Evolutionary conservation across 768 basidiomycete species (phyloP), one percentile per base, ranked within the genome.

Genomic region (Naganishia randhawae): DNA sequence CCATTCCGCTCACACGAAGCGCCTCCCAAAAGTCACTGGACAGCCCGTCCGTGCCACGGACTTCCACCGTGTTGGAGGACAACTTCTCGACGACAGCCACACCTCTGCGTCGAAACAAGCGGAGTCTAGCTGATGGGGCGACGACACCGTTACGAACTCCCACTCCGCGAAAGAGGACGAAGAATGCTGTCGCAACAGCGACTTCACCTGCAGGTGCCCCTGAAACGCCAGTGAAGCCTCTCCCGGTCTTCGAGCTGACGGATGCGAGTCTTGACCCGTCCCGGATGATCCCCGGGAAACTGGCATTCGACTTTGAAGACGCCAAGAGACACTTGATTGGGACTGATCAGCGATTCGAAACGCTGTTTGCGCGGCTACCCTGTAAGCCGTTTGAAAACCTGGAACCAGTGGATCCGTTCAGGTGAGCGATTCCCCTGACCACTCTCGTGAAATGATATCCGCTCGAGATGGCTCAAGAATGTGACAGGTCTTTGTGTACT

Each of bases 371-470:
- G 29, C 82, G 83, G 57, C 79, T 90, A 74, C 81, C 81, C 48
- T 93, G 91, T 80, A 87, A 85, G 71, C 91, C 92, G 1, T 96
- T 86, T 76, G 85, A 90, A 74, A 82, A 85, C 11, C 82, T 89
- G 19, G 88, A 91, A 74, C 82, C 82, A 42, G 84, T 92, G n/a
- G 89, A 92, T 76, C 91, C 91, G 1, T 94, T 92, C 78, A 84
- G 86, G 89, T 89, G 76, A 69, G 81, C 61, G 11, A 16, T 55
- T 50, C 3, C 42, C 64, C 19, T 8, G 17, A 10, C 16, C 13
- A 35, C 2, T 33, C 29, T 6, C 14, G 17, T 16, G 19, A 25
- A 3, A 17, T 11, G 25, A 19, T 3, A 31, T 25, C n/a, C 37
- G 32, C 25, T 6, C 35, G 42, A n/a, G 25, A 48, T 48, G 45